Conservation (phyloP, 768 basidiomycete genomes). For the Leccinum rimulosum region DNA sequence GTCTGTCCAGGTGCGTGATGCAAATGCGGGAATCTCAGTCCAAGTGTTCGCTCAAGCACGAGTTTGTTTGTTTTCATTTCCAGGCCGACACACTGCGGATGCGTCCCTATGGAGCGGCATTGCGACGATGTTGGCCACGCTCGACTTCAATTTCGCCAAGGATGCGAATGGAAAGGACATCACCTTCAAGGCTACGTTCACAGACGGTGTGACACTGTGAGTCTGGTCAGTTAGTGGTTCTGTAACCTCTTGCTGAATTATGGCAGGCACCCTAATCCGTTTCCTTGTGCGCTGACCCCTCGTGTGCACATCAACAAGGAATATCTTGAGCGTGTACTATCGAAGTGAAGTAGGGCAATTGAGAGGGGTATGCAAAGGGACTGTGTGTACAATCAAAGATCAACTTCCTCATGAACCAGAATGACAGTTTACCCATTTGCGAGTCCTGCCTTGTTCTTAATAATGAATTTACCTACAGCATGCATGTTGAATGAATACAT, state of each 20-base stretch:
- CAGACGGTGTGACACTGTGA: not conserved
- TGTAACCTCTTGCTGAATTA: not conserved
- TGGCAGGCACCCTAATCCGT: not conserved
- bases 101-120: not conserved
- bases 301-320: not conserved
- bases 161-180: not conserved
- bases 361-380: no score
- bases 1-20: not conserved
- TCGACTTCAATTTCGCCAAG: not conserved
- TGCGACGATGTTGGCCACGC: not conserved
- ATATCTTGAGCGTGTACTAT: not conserved
- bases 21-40: not conserved
- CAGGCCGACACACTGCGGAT: not conserved
- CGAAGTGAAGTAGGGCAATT: not conserved
- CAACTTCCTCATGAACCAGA: no score
- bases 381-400: no score
- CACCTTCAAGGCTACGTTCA: not conserved
- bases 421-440: no score
- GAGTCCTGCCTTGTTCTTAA: no score
- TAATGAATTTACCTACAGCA: no score
- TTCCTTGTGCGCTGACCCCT: not conserved
- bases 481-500: no score
- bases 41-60: not conserved
- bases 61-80: not conserved
- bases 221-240: not conserved